These are phyloP conservation scores for Mycena sp. DNA, from an alignment of 1,284 basidiomycete genomes.

Conservation along the genomic window DNA sequence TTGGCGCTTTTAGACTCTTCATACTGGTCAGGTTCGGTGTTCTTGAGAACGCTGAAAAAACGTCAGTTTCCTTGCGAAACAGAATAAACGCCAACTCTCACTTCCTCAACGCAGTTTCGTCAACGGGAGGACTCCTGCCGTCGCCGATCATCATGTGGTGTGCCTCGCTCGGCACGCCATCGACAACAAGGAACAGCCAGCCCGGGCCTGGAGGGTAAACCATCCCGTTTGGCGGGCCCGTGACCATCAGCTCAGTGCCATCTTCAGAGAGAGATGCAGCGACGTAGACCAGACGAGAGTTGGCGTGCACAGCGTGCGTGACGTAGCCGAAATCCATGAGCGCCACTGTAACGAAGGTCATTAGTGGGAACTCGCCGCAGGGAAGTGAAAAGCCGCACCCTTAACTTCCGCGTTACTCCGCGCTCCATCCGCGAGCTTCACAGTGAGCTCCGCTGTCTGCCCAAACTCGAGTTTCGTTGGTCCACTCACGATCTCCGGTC, in stretches of 20 bases:
- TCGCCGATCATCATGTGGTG: slow-evolving; percentile 76
- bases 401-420: slow-evolving; percentile 35
- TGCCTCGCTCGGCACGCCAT: slow-evolving; percentile 76
- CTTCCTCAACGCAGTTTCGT: slow-evolving; percentile 64
- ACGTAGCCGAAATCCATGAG: slow-evolving; percentile 84
- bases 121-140: slow-evolving; percentile 65
- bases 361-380: not conserved
- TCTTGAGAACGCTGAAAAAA: slow-evolving; percentile 44
- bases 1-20: slow-evolving; percentile 50
- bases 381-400: slow-evolving; percentile 32
- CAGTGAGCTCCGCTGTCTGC: slow-evolving; percentile 49
- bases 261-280: slow-evolving; percentile 46
- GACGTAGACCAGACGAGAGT: slow-evolving; percentile 82
- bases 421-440: slow-evolving; percentile 44
- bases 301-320: slow-evolving; percentile 84
- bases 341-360: slow-evolving; percentile 54
- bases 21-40: slow-evolving; percentile 63
- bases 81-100: slow-evolving; percentile 46
- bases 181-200: slow-evolving; percentile 76
- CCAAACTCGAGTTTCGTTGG: slow-evolving; percentile 59
- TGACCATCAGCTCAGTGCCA: slow-evolving; percentile 52
- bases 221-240: slow-evolving; percentile 67
- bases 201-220: slow-evolving; percentile 88
- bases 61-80: slow-evolving; percentile 1
- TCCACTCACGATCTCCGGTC: slow-evolving; percentile 58